Evolutionary conservation across 345 rosid genomes (phyloP).

Genomic region (Populus alba): DNA sequence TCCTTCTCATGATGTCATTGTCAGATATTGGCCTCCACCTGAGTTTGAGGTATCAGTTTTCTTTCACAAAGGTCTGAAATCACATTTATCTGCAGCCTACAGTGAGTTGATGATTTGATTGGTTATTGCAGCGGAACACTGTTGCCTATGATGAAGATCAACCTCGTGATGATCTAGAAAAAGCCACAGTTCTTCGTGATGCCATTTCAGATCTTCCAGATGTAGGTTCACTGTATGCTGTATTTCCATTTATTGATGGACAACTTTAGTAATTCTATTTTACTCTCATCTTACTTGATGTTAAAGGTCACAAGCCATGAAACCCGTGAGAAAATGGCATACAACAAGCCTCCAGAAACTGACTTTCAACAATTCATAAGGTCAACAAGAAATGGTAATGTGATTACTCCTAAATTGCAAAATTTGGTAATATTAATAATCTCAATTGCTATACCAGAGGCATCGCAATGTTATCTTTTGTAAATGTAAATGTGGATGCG

Average conservation of each 20-base stretch:
- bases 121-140: constrained; percentile 73
- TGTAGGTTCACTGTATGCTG: constrained; percentile 37
- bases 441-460: not conserved
- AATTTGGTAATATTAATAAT: not conserved
- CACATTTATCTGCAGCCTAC: constrained; percentile 2
- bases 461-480: no score
- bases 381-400: constrained; percentile 56
- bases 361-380: constrained; percentile 79
- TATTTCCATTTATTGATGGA: constrained; percentile 8
- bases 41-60: constrained; percentile 69
- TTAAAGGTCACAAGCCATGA: constrained; percentile 62
- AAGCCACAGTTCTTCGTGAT: constrained; percentile 70
- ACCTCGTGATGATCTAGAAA: constrained; percentile 62
- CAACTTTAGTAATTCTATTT: constrained; percentile 8
- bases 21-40: constrained; percentile 79
- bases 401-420: not conserved
- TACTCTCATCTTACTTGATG: constrained; percentile 1
- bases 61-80: constrained; percentile 10
- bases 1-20: constrained; percentile 85
- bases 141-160: constrained; percentile 86
- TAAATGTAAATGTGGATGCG: no score
- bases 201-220: constrained; percentile 93
- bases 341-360: constrained; percentile 64
- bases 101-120: constrained; percentile 12
- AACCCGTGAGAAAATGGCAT: constrained; percentile 50